Base-by-base conservation (phyloP, 441 rosid species). In the Gossypium trilobum region DNA sequence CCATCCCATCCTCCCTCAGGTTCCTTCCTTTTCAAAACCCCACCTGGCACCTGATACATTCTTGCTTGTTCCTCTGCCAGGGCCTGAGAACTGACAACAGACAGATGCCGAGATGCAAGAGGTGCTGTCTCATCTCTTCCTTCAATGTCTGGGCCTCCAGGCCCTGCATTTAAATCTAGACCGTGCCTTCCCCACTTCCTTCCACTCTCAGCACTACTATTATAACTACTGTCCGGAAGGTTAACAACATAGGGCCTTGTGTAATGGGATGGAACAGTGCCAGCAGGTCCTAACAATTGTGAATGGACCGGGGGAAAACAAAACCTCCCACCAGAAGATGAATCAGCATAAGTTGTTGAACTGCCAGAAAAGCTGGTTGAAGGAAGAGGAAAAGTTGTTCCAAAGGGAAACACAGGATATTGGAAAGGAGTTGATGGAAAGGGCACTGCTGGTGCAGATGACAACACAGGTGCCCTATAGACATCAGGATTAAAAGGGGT, bases 1-100 rank as follows among this genome's bases (percentile, higher is more conserved):
- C 85, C 87, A 77, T 88, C 91, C 89, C 89, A 84, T 51, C 93
- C 93, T n/a, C 91, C 93, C 4, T 87, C 93, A 1, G 91, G 91
- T 65, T 89, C 93, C 70, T 85, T 89, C 78, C 89, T 89, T 85
- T 82, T 89, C 27, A 82, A 83, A 71, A 78, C 48, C 16, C 89
- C 83, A 63, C 89, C 83, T 23, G 85, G 59, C 73, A 82, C 65
- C 64, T 87, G 93, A 80, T 78, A 87, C 68, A 85, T 79, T 78
- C 89, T 84, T 73, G 89, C 80, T 78, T 85, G 90, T 57, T 87
- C 91, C 31, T 87, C 91, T 13, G 79, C 68, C 70, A 82, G 72
- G 27, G 83, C 79, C 76, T 82, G 86, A 1, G 85, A 74, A 69
- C 76, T 62, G 7, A 81, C 46, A 9, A 85, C 79, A 2, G 88